phyloP scores from a whole-genome alignment of 73 alveolate genomes.

The Diophrys sp. region DNA sequence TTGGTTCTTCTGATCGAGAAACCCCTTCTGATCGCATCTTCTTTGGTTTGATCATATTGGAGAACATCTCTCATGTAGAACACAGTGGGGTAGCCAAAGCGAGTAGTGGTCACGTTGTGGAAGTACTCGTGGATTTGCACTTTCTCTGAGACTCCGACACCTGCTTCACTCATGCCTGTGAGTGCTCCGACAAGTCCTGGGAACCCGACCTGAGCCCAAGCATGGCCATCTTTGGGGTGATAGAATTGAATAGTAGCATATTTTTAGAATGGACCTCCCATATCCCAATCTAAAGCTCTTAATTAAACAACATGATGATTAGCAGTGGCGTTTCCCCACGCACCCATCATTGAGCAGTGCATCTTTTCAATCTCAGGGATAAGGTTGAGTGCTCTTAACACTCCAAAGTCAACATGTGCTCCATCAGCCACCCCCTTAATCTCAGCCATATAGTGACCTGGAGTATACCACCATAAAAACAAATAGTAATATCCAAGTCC shows the following conservation, averaged over 20 bases:
- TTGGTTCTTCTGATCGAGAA: not conserved
- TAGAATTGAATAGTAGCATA: not conserved
- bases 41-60: not conserved
- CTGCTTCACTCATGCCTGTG: not conserved
- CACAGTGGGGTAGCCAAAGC: not conserved
- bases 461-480: not conserved
- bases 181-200: not conserved
- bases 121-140: not conserved
- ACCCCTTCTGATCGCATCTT: not conserved
- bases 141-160: not conserved
- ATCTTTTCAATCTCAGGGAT: not conserved
- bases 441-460: not conserved
- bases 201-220: not conserved
- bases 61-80: not conserved
- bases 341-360: not conserved
- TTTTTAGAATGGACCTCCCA: not conserved
- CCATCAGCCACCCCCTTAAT: not conserved
- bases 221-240: not conserved
- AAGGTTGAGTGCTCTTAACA: not conserved
- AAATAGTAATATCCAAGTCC: not conserved
- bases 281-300: conserved; percentile 1
- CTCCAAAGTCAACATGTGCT: not conserved
- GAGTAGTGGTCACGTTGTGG: not conserved
- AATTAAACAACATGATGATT: not conserved
- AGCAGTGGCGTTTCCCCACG: not conserved